Evolutionary conservation across 2,329 filamentous ascomycete genomes (phyloP).

Genomic region (Blumeriella jaapii): DNA sequence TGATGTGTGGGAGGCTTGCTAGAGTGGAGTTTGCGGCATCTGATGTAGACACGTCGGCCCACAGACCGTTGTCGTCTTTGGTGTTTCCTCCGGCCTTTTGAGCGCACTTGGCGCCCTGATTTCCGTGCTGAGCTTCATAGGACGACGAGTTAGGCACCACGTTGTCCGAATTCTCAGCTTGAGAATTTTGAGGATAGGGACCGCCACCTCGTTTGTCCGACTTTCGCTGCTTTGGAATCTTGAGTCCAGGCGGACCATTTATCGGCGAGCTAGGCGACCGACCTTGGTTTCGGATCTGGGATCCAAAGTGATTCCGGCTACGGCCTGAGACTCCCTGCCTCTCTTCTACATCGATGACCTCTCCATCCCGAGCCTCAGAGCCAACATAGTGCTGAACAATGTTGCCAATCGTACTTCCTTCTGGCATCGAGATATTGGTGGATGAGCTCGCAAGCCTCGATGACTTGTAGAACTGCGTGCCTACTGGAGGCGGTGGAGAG

Average conservation of each 20-base stretch:
- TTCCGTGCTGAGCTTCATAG: neutral
- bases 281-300: neutral
- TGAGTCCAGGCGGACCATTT: neutral
- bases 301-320: neutral
- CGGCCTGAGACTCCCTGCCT: neutral
- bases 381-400: constrained; percentile 5
- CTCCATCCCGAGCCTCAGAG: constrained; percentile 2
- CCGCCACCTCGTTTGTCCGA: neutral
- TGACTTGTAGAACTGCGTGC: constrained; percentile 6
- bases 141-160: neutral
- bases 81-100: neutral
- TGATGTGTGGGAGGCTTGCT: constrained; percentile 7
- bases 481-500: neutral
- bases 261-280: neutral
- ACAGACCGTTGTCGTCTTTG: neutral
- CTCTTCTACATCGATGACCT: neutral
- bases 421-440: constrained; percentile 9
- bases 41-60: constrained; percentile 1
- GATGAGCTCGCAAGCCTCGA: constrained; percentile 3
- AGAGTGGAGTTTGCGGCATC: constrained; percentile 7
- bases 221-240: neutral
- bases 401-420: constrained; percentile 23
- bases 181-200: neutral
- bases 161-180: neutral
- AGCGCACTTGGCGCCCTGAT: neutral